Evolutionary conservation across 306 rosid genomes (phyloP), one percentile per base, ranked within the genome.

Genomic region (Corylus avellana): DNA sequence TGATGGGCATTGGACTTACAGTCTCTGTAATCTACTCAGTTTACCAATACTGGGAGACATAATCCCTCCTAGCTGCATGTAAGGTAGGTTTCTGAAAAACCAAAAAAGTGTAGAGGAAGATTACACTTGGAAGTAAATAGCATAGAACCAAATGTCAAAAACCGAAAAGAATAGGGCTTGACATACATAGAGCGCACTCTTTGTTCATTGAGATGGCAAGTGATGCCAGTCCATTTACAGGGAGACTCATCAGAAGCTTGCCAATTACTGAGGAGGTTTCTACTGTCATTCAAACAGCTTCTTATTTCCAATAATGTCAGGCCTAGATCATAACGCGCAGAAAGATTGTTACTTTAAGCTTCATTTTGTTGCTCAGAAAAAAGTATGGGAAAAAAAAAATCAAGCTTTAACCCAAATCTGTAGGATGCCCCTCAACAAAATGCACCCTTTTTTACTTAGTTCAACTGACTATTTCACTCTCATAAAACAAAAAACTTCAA

Each of bases 11-110:
- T 85, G 27, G 69, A 76, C 99, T 93, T 80, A 96, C 99, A 96
- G 73, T 86, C 99, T 93, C 80, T 96, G 97, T 12, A 96, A 78
- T 87, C 92, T 86, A 74, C 86, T 91, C 58, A 96, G 99, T 89
- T 88, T 91, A 56, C 99, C 99, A 81, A 96, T 85, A 86, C 94
- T 93, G 76, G 99, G 98, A 81, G 98, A 93, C 57, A 96, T 84
- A 72, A 85, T 81, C 49, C 99, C 99, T 78, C 93, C 98, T 27
- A 96, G 89, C 70, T 96, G 98, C 93, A 91, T 85, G 79, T 72
- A 93, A 47, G 99, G 98, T 18, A 93, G 81, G 77, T 91, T 96
- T 79, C 99, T 96, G 90, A 78, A 85, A 84, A 85, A 75, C 72
- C 78, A 6, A 22, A 77, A 67, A 72, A 69, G 79, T 1, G 59